Evolutionary conservation across 345 rosid species (phyloP).

Genomic region (Viola odorata): DNA sequence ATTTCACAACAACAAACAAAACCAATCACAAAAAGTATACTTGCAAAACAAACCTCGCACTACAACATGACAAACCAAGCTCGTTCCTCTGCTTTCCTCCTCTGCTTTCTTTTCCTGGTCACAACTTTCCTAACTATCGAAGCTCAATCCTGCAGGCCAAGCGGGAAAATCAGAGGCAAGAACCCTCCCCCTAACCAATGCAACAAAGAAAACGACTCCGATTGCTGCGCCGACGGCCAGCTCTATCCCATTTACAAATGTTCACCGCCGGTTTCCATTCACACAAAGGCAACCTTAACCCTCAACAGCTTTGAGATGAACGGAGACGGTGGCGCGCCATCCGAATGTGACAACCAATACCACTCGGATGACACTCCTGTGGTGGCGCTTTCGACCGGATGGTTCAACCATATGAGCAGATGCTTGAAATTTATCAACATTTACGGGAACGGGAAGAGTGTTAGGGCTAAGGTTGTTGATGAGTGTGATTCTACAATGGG

Average conservation of each 20-base stretch:
- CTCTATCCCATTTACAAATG: not conserved
- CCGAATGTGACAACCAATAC: too few relatives aligned
- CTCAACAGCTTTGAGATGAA: too few relatives aligned
- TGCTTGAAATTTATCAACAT: conserved; percentile 14
- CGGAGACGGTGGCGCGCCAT: too few relatives aligned
- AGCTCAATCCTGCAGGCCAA: not conserved
- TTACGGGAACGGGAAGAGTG: conserved; percentile 22
- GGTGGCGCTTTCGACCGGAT: not conserved
- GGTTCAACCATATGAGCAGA: not conserved
- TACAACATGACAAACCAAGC: too few relatives aligned
- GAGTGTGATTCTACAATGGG: conserved; percentile 32
- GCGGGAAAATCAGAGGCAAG: not conserved
- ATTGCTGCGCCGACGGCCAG: not conserved
- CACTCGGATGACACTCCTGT: too few relatives aligned
- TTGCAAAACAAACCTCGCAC: too few relatives aligned
- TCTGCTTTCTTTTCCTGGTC: not conserved
- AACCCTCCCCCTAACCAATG: not conserved
- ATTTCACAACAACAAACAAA: too few relatives aligned
- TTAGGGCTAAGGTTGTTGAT: conserved; percentile 28
- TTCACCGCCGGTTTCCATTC: too few relatives aligned
- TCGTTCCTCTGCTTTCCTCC: too few relatives aligned
- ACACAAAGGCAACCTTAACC: too few relatives aligned
- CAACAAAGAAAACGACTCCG: not conserved
- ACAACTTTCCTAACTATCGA: not conserved
- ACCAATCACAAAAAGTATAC: too few relatives aligned